Evolutionary conservation across 352 stramenopile species (phyloP).

Genomic region (Pythium brassicae): DNA sequence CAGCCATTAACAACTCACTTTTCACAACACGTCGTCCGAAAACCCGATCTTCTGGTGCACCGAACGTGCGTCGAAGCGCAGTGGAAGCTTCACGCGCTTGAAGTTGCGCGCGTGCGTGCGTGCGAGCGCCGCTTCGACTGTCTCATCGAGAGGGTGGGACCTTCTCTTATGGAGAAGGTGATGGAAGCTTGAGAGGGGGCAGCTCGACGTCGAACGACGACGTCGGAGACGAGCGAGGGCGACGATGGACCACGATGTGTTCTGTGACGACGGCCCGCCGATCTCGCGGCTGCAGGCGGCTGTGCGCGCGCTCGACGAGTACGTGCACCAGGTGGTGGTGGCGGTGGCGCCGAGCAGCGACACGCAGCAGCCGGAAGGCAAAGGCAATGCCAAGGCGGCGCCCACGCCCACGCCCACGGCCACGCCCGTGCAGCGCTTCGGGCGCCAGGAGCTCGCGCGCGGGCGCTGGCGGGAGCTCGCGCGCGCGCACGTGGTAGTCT

Average conservation of each 20-base stretch:
- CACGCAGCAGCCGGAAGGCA: too few relatives aligned
- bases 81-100: constrained; percentile 1
- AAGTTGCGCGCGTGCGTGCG: constrained; percentile 1
- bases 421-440: constrained; percentile 26
- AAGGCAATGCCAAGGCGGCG: background rate
- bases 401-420: background rate
- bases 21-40: background rate
- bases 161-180: background rate
- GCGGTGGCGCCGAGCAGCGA: background rate
- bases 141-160: constrained; percentile 4
- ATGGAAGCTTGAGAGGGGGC: too few relatives aligned
- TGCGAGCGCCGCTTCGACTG: constrained; percentile 1
- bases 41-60: background rate
- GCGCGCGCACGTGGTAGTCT: constrained; percentile 23
- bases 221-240: background rate
- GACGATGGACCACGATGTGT: constrained; percentile 30
- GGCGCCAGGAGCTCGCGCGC: constrained; percentile 17
- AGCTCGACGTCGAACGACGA: too few relatives aligned
- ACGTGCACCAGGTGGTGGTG: constrained; percentile 23
- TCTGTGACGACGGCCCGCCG: constrained; percentile 37
- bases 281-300: constrained; percentile 36
- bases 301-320: constrained; percentile 29
- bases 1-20: too few relatives aligned
- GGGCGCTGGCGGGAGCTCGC: constrained; percentile 23
- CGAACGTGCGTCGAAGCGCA: background rate